A percentile compares a stretch with the other conserved stretches of the same genome.
phyloP scores from a whole-genome alignment of 2,329 filamentous ascomycete genomes.

The Clonostachys byssicola region DNA sequence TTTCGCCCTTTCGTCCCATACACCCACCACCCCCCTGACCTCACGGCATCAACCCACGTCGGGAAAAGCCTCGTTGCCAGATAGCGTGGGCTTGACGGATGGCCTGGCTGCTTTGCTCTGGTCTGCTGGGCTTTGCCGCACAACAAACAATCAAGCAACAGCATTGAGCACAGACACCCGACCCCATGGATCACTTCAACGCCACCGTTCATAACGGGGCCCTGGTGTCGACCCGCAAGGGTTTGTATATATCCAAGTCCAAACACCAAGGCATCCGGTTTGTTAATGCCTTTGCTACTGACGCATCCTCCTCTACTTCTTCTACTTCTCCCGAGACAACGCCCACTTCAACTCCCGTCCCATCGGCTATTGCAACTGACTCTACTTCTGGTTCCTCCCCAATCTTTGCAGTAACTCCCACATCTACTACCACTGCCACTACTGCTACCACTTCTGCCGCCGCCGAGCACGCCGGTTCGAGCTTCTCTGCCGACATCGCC shows the following conservation, averaged over 20 bases:
- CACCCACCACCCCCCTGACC: too few relatives aligned
- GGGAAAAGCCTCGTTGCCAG: too few relatives aligned
- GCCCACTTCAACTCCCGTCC: neutral
- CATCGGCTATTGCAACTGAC: neutral
- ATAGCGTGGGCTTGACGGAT: too few relatives aligned
- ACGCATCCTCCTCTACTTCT: conserved; percentile 1
- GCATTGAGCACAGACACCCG: too few relatives aligned
- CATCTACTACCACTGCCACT: neutral
- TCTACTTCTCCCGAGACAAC: conserved; percentile 1
- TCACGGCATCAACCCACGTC: too few relatives aligned
- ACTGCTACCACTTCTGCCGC: neutral
- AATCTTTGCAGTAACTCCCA: neutral
- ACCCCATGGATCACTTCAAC: conserved; percentile 40
- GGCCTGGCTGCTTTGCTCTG: too few relatives aligned
- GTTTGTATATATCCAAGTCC: conserved; percentile 31
- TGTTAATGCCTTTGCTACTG: conserved; percentile 22
- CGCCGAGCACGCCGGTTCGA: neutral
- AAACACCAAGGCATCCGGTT: conserved; percentile 32
- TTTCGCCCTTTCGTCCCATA: too few relatives aligned
- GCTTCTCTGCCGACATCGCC: neutral
- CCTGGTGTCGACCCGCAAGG: conserved; percentile 28
- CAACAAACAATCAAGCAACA: too few relatives aligned
- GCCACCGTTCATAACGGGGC: conserved; percentile 26
- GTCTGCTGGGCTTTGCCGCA: too few relatives aligned
- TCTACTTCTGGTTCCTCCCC: neutral